These are phyloP conservation scores for Mycothermus thermophilus DNA, from an alignment of 495 filamentous ascomycete species.

Conservation along the genomic window DNA sequence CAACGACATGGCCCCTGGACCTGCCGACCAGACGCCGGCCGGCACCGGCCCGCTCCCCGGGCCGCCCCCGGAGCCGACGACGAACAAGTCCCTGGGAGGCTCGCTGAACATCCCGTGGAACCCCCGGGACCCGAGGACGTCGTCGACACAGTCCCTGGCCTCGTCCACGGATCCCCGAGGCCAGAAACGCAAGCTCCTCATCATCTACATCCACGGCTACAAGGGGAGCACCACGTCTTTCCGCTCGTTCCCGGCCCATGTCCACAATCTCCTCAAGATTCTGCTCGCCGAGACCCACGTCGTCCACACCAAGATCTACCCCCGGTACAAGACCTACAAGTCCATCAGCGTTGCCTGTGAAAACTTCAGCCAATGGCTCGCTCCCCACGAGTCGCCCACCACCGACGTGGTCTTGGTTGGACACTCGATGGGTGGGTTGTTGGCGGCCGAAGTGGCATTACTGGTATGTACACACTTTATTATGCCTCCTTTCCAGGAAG, in stretches of 20 bases:
- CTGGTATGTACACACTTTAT: constrained; percentile 23
- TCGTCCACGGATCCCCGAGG: constrained; percentile 34
- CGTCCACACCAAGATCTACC: constrained; percentile 85
- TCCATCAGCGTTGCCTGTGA: constrained; percentile 58
- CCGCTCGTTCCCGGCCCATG: constrained; percentile 71
- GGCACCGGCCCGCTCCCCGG: not conserved
- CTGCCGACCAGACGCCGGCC: not conserved
- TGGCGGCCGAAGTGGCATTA: constrained; percentile 68
- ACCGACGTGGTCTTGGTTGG: constrained; percentile 78
- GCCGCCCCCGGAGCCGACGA: not conserved
- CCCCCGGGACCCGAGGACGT: constrained; percentile 40
- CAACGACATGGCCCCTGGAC: not conserved
- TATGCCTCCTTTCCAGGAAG: not conserved
- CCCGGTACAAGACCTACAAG: constrained; percentile 72
- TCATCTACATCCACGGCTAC: constrained; percentile 88
- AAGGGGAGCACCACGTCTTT: constrained; percentile 85
- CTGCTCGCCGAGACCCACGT: constrained; percentile 57
- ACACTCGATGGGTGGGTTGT: constrained; percentile 80
- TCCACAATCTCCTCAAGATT: constrained; percentile 62
- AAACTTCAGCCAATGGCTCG: constrained; percentile 72
- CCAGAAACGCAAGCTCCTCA: constrained; percentile 48
- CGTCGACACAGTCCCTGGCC: constrained; percentile 49
- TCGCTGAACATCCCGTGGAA: too few species aligned
- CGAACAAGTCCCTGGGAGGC: too few species aligned
- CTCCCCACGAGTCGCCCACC: constrained; percentile 56